Conservation (phyloP, 768 basidiomycete species). For the Leucosporidium scottii region DNA sequence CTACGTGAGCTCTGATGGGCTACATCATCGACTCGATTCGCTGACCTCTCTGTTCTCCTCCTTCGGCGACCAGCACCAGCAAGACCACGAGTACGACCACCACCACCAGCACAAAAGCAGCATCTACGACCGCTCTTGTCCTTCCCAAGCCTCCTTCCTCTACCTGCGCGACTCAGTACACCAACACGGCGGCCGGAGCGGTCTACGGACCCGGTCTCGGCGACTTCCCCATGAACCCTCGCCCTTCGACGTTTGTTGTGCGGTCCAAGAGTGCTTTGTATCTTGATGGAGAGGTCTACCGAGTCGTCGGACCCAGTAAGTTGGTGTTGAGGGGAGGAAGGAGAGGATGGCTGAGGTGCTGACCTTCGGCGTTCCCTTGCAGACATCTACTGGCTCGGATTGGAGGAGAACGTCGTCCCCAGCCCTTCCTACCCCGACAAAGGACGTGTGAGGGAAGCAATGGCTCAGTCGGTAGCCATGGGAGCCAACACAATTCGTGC, state of each 20-base stretch:
- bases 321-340: not conserved
- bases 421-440: conserved; percentile 37
- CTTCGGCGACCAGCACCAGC: not conserved
- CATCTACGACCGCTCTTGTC: not conserved
- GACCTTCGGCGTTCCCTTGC: not conserved
- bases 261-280: conserved; percentile 17
- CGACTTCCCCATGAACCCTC: conserved; percentile 5
- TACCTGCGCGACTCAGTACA: conserved; percentile 16
- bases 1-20: too few species aligned
- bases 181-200: conserved; percentile 10
- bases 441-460: conserved; percentile 37
- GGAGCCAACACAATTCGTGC: conserved; percentile 33
- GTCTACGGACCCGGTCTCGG: conserved; percentile 23
- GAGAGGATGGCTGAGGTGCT: not conserved
- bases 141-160: conserved; percentile 12
- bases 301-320: conserved; percentile 34
- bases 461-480: conserved; percentile 36
- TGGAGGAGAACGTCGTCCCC: conserved; percentile 41
- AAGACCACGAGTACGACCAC: not conserved
- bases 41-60: too few species aligned
- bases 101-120: not conserved
- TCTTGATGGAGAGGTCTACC: conserved; percentile 26
- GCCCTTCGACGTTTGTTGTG: conserved; percentile 28
- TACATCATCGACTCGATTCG: too few species aligned
- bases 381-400: conserved; percentile 43